Percentiles rank a stretch among this genome's conserved stretches.
Evolutionary conservation across 2,329 filamentous ascomycete species (phyloP).

Genomic region (Tolypocladium tundrense): DNA sequence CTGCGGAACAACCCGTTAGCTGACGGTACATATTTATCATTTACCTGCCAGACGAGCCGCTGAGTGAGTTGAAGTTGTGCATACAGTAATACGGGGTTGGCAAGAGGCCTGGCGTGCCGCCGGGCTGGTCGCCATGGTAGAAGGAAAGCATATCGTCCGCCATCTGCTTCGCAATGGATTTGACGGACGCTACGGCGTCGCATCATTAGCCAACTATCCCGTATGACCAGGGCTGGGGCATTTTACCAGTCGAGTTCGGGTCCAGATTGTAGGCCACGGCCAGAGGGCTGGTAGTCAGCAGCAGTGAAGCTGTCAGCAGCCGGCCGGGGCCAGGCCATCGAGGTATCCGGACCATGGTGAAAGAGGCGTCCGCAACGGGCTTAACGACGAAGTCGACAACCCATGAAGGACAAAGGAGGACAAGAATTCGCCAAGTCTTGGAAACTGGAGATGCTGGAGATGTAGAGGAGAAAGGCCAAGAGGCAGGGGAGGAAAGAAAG

Average conservation of each 20-base stretch:
- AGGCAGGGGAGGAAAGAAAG: neutral
- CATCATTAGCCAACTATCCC: neutral
- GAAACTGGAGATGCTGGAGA: neutral
- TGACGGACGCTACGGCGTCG: conserved; percentile 34
- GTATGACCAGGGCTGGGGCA: neutral
- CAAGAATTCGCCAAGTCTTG: neutral
- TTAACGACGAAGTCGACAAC: conserved; percentile 2
- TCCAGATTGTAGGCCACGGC: conserved; percentile 24
- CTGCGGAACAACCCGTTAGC: conserved; percentile 16
- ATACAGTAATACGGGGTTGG: conserved; percentile 45
- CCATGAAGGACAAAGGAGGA: neutral
- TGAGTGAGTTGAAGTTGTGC: conserved; percentile 8
- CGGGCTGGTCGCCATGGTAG: conserved; percentile 37
- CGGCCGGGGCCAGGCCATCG: conserved; percentile 7
- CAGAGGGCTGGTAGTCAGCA: conserved; percentile 15
- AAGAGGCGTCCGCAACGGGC: conserved; percentile 1
- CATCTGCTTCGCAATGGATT: conserved; percentile 36
- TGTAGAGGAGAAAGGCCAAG: neutral
- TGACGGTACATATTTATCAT: neutral
- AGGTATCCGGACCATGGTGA: conserved; percentile 10
- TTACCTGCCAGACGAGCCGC: neutral
- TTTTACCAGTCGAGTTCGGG: conserved; percentile 24
- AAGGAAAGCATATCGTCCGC: conserved; percentile 36
- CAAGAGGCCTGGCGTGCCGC: conserved; percentile 39
- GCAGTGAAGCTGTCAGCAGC: conserved; percentile 10